Percentiles rank a stretch among this genome's conserved stretches.
These are phyloP conservation scores for Elsinoe fawcettii DNA, from an alignment of 2,329 filamentous ascomycete species.

Conservation along the genomic window DNA sequence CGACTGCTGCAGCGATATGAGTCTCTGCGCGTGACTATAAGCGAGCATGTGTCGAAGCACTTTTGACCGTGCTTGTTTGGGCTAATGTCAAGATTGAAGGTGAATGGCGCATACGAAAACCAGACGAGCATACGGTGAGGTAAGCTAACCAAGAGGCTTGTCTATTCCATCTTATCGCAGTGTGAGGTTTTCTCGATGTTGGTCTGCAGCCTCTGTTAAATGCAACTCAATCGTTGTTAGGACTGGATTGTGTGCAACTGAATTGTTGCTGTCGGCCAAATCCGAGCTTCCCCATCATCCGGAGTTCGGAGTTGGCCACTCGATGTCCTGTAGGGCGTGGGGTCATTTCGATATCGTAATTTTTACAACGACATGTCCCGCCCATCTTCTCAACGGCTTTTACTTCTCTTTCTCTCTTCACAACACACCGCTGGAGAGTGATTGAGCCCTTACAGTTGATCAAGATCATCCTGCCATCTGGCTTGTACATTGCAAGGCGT, in stretches of 20 bases:
- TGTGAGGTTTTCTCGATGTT: too few relatives aligned
- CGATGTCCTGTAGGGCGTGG: neutral
- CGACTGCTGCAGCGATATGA: too few relatives aligned
- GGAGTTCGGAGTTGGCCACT: slow-evolving; percentile 1
- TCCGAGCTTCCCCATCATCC: neutral
- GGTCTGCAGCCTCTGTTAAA: too few relatives aligned
- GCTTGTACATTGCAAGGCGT: neutral
- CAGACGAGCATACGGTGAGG: too few relatives aligned
- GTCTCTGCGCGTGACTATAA: too few relatives aligned
- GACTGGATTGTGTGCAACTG: too few relatives aligned
- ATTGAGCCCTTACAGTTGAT: neutral
- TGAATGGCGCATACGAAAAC: neutral
- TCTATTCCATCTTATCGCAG: too few relatives aligned
- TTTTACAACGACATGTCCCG: slow-evolving; percentile 6
- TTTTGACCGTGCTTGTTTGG: neutral
- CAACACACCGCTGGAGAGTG: neutral
- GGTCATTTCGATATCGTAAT: slow-evolving; percentile 2
- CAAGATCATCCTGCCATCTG: neutral
- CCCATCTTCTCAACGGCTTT: neutral
- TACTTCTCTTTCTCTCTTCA: neutral
- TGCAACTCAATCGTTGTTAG: too few relatives aligned
- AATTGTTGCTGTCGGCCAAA: too few relatives aligned
- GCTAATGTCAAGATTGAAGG: neutral
- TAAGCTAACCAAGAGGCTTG: too few relatives aligned
- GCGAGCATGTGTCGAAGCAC: neutral